Percentiles rank a stretch among this genome's conserved stretches.
phyloP scores from a whole-genome alignment of 345 rosid species.

The Sapria himalayana region DNA sequence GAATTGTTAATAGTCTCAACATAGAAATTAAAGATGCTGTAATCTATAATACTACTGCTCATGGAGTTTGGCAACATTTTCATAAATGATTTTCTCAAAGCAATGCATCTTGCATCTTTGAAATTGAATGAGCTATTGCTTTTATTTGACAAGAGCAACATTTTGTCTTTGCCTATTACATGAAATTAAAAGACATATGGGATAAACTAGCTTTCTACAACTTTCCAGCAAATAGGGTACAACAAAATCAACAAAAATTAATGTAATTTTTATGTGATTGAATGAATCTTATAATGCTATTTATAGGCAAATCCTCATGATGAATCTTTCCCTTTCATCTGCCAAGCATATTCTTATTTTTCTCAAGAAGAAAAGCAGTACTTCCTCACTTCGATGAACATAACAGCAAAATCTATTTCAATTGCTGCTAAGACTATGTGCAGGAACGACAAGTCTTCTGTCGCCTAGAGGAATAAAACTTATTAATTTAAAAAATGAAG shows the following conservation, averaged over 20 bases:
- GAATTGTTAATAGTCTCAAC: not conserved
- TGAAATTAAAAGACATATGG: conserved; percentile 3
- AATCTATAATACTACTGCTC: not conserved
- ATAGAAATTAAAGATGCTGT: not conserved
- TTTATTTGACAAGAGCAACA: not conserved
- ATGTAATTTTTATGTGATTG: conserved; percentile 3
- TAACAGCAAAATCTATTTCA: too few species aligned
- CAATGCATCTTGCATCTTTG: not conserved
- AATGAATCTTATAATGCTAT: not conserved
- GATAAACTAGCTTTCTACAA: not conserved
- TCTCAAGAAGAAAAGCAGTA: not conserved
- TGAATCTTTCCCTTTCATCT: not conserved
- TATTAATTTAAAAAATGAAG: too few species aligned
- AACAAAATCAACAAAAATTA: not conserved
- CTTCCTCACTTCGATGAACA: not conserved
- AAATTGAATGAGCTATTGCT: not conserved
- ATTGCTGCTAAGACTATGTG: too few species aligned
- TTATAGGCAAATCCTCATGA: not conserved
- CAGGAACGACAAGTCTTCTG: too few species aligned
- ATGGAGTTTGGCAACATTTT: not conserved
- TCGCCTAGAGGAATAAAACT: too few species aligned
- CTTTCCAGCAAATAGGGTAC: not conserved
- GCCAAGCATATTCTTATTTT: not conserved
- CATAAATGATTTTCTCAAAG: conserved; percentile 5
- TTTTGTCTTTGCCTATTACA: not conserved